These are phyloP conservation scores for Verbena officinalis DNA, from an alignment of 257 asterid species.

Conservation along the genomic window DNA sequence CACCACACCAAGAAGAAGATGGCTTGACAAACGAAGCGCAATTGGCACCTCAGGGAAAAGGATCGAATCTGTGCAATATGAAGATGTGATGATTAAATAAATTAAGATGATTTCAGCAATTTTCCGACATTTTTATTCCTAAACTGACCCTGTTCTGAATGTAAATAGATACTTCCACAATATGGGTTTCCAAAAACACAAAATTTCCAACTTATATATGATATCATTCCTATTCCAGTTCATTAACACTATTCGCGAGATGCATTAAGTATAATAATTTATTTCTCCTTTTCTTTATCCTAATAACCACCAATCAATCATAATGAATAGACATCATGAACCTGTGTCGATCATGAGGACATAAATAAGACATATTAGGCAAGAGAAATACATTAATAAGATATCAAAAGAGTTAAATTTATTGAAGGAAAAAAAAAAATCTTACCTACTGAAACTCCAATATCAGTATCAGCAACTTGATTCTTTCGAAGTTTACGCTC, in stretches of 20 bases:
- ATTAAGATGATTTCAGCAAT: no score
- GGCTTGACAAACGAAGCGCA: conserved; percentile 97
- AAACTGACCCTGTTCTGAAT: not conserved
- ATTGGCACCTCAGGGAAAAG: conserved; percentile 90
- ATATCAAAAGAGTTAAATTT: no score
- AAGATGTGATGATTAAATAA: conserved; percentile 7
- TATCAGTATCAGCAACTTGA: conserved; percentile 98
- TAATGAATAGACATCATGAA: not conserved
- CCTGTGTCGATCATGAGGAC: conserved; percentile 1
- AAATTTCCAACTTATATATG: not conserved
- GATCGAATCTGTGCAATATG: conserved; percentile 64
- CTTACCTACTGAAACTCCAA: conserved; percentile 88
- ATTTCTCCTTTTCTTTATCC: not conserved
- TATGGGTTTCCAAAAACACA: not conserved
- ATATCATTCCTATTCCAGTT: not conserved
- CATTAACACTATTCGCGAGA: not conserved
- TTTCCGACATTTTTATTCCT: not conserved
- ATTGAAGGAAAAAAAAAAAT: conserved; percentile 22
- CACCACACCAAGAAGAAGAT: conserved; percentile 97
- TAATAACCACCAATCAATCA: conserved; percentile 15
- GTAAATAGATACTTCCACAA: not conserved
- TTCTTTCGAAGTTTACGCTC: conserved; percentile 94
- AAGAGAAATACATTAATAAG: not conserved
- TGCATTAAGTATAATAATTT: not conserved
- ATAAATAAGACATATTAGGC: not conserved